Evolutionary conservation across 768 basidiomycete genomes (phyloP), one percentile per base, ranked within the genome.

Genomic region (Leccinellum rugosiceps): DNA sequence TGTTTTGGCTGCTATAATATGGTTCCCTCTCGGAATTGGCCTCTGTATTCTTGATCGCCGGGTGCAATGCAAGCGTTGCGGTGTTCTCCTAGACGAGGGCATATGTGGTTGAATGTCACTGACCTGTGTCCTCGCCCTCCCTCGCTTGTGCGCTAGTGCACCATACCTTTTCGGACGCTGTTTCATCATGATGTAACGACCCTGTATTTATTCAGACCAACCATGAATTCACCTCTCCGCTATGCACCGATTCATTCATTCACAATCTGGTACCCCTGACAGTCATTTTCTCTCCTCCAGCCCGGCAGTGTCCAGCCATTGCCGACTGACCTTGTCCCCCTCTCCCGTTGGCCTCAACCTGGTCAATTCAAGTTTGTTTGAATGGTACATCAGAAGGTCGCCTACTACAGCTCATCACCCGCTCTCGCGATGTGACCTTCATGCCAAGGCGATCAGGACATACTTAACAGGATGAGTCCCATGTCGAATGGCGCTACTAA

Each of bases 1-100:
- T 54, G 72, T 93, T 31, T 73, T 94, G n/a, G 88, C 88, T 8
- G 91, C 92, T 4, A 74, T 94, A 25, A 75, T 93, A 58, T 93
- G 90, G 91, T 94, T 94, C 75, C 92, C 92, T 4, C 72, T 92
- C 0, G 92, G 92, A 5, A 79, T 94, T 38, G 89, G 84, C 2
- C 74, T 88, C 6, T 94, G 92, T 65, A 71, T 93, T 9, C 76
- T 94, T 25, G 92, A 94, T 69, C 80, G 87, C 45, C 75, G 78
- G 50, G 86, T 89, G 28, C 79, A 77, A 59, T 94, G 91, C 72
- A 70, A 66, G 25, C 75, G 79, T n/a, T 83, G 81, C 35, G 79
- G 79, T 5, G 47, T 58, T 26, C 44, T 70, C 3, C 56, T 82
- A 15, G 75, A 77, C 31, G 64, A 75, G 3, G 77, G 78, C n/a